Percentiles rank a stretch among this genome's conserved stretches.
phyloP scores from a whole-genome alignment of 2,329 filamentous ascomycete species.

The Neofusicoccum kwambonambiense region DNA sequence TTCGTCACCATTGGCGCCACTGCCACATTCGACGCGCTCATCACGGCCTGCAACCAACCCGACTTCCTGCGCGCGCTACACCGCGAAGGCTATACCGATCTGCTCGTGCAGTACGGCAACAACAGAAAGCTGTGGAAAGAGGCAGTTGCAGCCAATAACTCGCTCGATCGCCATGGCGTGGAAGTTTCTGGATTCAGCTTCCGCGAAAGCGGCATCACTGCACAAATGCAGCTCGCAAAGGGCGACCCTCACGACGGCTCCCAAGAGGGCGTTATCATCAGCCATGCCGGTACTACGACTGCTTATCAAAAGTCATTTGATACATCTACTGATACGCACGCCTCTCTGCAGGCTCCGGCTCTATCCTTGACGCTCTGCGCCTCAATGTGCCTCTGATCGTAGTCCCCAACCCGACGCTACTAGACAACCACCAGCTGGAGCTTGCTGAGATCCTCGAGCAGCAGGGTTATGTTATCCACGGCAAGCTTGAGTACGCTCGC shows the following conservation, averaged over 20 bases:
- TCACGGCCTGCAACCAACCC: slow-evolving; percentile 62
- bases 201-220: slow-evolving; percentile 57
- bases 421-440: slow-evolving; percentile 90
- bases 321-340: not conserved
- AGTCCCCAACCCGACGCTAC: slow-evolving; percentile 77
- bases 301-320: not conserved
- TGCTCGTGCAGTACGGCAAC: slow-evolving; percentile 79
- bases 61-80: slow-evolving; percentile 63
- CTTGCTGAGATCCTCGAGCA: slow-evolving; percentile 73
- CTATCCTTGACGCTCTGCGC: slow-evolving; percentile 79
- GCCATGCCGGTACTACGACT: slow-evolving; percentile 72
- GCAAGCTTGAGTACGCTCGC: slow-evolving; percentile 59
- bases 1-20: slow-evolving; percentile 94
- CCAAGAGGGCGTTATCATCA: slow-evolving; percentile 72
- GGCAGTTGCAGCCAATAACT: slow-evolving; percentile 1
- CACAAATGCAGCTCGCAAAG: slow-evolving; percentile 57
- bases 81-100: slow-evolving; percentile 63
- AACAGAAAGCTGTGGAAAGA: slow-evolving; percentile 54
- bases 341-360: slow-evolving; percentile 69
- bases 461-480: slow-evolving; percentile 75
- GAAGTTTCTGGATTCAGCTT: slow-evolving; percentile 65
- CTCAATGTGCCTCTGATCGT: slow-evolving; percentile 77
- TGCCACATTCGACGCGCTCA: slow-evolving; percentile 72
- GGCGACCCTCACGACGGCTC: slow-evolving; percentile 39
- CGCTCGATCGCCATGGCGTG: slow-evolving; percentile 24